Evolutionary conservation across 768 basidiomycete species (phyloP).

Genomic region (Lyophyllum atratum): DNA sequence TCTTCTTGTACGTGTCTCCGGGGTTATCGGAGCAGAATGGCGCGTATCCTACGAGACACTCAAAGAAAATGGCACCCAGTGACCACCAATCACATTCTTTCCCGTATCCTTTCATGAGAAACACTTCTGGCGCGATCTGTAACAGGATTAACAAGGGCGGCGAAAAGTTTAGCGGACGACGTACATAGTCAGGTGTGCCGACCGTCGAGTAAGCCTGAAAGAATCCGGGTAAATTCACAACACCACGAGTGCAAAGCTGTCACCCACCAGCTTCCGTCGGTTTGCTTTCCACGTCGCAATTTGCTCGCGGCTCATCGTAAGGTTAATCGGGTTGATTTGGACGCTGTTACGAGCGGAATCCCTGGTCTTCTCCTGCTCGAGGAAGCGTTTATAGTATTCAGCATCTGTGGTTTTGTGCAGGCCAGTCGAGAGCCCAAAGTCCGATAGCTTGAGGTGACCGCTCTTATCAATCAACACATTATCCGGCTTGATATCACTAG

Average conservation of each 20-base stretch:
- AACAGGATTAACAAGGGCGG: not conserved
- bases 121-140: conserved; percentile 97
- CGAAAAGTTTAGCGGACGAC: conserved; percentile 36
- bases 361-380: conserved; percentile 74
- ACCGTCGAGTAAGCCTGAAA: conserved; percentile 90
- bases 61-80: conserved; percentile 97
- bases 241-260: not conserved
- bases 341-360: conserved; percentile 87
- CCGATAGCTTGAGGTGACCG: conserved; percentile 96
- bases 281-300: conserved; percentile 99
- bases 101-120: conserved; percentile 95
- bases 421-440: conserved; percentile 97
- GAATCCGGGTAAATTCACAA: not conserved
- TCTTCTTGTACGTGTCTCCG: conserved; percentile 97
- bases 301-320: conserved; percentile 95
- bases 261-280: conserved; percentile 83
- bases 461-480: conserved; percentile 98
- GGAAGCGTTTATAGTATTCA: conserved; percentile 88
- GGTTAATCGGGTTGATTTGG: conserved; percentile 95
- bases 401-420: conserved; percentile 96
- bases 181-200: conserved; percentile 59
- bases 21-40: conserved; percentile 98
- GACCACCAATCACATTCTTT: conserved; percentile 99
- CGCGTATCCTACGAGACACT: conserved; percentile 96
- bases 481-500: conserved; percentile 98